These are phyloP conservation scores for Sclerotinia subarctica DNA, from an alignment of 2,329 filamentous ascomycete species.

Conservation along the genomic window DNA sequence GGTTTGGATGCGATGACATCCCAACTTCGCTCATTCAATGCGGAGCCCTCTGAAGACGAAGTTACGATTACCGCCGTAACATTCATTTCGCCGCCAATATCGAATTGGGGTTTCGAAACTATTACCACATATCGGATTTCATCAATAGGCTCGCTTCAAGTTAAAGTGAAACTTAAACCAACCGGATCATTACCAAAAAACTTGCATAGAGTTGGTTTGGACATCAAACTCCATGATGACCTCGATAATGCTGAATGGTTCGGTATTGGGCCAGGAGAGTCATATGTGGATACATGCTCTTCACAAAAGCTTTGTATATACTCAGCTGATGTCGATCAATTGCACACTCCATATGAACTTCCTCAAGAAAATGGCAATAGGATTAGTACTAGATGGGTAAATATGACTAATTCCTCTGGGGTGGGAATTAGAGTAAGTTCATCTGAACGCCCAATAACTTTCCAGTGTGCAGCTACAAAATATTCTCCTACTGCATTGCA, in stretches of 20 bases:
- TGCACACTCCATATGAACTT: slow-evolving; percentile 61
- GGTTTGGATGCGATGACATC: slow-evolving; percentile 48
- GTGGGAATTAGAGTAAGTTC: slow-evolving; percentile 7
- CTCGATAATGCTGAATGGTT: slow-evolving; percentile 58
- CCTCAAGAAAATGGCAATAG: slow-evolving; percentile 48
- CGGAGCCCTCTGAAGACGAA: slow-evolving; percentile 35
- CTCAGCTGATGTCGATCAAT: slow-evolving; percentile 45
- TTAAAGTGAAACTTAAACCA: slow-evolving; percentile 47
- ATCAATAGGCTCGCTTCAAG: slow-evolving; percentile 44
- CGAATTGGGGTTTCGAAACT: slow-evolving; percentile 56
- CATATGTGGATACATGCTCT: slow-evolving; percentile 63
- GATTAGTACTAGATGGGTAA: slow-evolving; percentile 19
- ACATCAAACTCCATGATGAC: slow-evolving; percentile 48
- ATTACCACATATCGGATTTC: slow-evolving; percentile 52
- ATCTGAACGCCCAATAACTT: slow-evolving; percentile 34
- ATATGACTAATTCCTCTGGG: slow-evolving; percentile 11
- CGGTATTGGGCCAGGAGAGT: slow-evolving; percentile 63
- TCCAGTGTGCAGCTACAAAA: slow-evolving; percentile 45
- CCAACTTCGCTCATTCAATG: slow-evolving; percentile 45
- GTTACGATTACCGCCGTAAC: slow-evolving; percentile 45
- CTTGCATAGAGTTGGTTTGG: slow-evolving; percentile 60
- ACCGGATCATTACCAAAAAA: slow-evolving; percentile 50
- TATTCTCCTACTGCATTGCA: slow-evolving; percentile 53
- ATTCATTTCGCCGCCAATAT: slow-evolving; percentile 55
- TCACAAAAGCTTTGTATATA: slow-evolving; percentile 57